phyloP scores from a whole-genome alignment of 2,329 filamentous ascomycete species.

The Xylaria sp. region DNA sequence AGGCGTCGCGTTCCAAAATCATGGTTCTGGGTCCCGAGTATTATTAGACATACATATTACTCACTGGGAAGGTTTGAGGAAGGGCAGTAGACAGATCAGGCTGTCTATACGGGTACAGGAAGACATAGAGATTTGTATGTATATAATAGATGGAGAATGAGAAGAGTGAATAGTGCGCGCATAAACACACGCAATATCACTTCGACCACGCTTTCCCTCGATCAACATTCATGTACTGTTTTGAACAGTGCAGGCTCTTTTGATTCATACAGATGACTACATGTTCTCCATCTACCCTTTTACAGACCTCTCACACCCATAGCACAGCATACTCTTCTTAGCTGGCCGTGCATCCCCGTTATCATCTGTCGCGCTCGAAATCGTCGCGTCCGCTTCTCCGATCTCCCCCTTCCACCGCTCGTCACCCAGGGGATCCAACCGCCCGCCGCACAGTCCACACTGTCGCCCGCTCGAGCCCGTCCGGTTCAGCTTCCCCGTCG shows the following conservation, averaged over 20 bases:
- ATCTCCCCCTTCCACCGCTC: conserved; percentile 71
- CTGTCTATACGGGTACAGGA: neutral
- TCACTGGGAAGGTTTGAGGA: neutral
- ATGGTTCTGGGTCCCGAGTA: conserved; percentile 8
- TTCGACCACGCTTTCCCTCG: neutral
- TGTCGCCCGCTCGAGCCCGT: conserved; percentile 30
- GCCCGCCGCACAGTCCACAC: conserved; percentile 78
- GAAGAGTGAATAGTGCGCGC: neutral
- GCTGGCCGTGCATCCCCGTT: conserved; percentile 35
- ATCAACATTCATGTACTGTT: neutral
- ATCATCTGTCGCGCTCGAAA: conserved; percentile 11
- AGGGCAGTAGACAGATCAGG: neutral
- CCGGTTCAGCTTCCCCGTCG: conserved; percentile 79
- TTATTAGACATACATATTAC: conserved; percentile 18
- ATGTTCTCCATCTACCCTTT: conserved; percentile 54
- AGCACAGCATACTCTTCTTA: conserved; percentile 64
- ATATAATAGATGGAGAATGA: conserved; percentile 19
- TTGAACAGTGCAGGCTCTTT: neutral
- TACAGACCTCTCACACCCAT: conserved; percentile 77
- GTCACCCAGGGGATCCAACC: conserved; percentile 70
- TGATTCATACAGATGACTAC: neutral
- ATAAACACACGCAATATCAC: neutral
- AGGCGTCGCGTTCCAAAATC: conserved; percentile 25
- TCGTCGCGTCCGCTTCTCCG: conserved; percentile 54
- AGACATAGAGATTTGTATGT: conserved; percentile 14